Conservation (phyloP, 495 filamentous ascomycete species). For the Hyaloscypha bicolor region DNA sequence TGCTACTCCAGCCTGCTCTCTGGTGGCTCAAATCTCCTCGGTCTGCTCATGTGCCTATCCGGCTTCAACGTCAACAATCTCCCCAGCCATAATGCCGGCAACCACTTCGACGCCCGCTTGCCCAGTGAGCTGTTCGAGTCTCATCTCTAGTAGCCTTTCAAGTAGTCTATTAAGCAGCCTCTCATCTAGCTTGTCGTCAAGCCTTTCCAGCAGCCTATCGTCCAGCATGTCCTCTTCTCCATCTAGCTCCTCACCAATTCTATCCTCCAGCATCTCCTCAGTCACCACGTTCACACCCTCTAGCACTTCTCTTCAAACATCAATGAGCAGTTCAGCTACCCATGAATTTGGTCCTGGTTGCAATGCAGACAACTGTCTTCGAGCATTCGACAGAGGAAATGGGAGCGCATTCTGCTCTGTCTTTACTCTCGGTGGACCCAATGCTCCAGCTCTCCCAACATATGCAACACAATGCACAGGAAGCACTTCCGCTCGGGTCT, state of each 20-base stretch:
- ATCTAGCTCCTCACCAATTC: not conserved
- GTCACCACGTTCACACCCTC: not conserved
- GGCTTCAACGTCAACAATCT: not conserved
- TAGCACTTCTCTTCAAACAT: not conserved
- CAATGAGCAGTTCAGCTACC: not conserved
- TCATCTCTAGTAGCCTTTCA: not conserved
- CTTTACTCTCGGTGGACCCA: not conserved
- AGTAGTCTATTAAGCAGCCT: not conserved
- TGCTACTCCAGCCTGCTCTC: slow-evolving; percentile 9
- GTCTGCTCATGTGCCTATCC: slow-evolving; percentile 20
- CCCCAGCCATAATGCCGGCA: not conserved
- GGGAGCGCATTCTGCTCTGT: not conserved
- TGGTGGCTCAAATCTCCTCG: slow-evolving; percentile 10
- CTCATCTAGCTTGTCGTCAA: slow-evolving; percentile 7
- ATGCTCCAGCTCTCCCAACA: not conserved
- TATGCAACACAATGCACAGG: slow-evolving; percentile 1
- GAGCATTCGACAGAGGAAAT: not conserved
- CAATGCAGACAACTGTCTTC: slow-evolving; percentile 4
- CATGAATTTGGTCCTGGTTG: slow-evolving; percentile 6
- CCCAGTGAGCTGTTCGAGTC: not conserved
- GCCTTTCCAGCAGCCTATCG: not conserved
- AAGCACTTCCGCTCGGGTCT: not conserved
- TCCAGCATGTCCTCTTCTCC: not conserved
- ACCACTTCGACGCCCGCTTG: not conserved
- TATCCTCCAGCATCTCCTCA: not conserved